Evolutionary conservation across 106 monocot species (phyloP), one percentile per base, ranked within the genome.

Genomic region (Platanthera zijinensis): DNA sequence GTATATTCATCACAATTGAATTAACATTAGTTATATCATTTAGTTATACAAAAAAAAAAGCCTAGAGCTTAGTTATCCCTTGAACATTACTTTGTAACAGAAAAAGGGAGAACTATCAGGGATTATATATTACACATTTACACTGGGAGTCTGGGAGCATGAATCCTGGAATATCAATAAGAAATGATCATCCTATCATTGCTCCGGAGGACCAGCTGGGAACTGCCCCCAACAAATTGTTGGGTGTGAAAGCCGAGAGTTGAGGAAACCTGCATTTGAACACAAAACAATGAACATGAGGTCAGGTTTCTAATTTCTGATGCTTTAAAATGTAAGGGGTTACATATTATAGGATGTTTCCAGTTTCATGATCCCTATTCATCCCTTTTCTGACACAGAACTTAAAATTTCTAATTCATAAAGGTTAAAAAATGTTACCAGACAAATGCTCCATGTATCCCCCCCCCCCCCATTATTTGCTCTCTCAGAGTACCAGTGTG

Each of bases 191-290:
- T 3, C 72, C 22, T 47, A 2, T 80, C 73, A 84, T 50, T 80
- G 76, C n/a, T 80, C 80, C 68, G 84, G 84, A 47, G 84, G 84
- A 62, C 84, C 80, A 76, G 84, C 84, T 74, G 84, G 84, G 52
- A 84, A 84, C 76, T 84, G 84, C 18, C 80, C 84, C 84, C 80
- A 84, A 74, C 84, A 84, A n/a, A 80, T 74, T 9, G 80, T 80
- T 56, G 77, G 80, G 72, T 80, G 80, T 67, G 80, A 84, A 80
- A 69, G 76, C 12, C 77, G 62, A 14, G 80, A 72, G n/a, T 63
- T 50, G 15, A 84, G 80, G 48, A 84, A 67, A 50, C 77, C 84
- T 84, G 80, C 18, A 74, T 77, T 19, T 8, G 15, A 12, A 70
- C 28, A 4, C 56, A 48, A 57, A 19, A 57, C 17, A 12, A 57